phyloP scores from a whole-genome alignment of 1,284 basidiomycete genomes.

The Tilletiopsis washingtonensis region DNA sequence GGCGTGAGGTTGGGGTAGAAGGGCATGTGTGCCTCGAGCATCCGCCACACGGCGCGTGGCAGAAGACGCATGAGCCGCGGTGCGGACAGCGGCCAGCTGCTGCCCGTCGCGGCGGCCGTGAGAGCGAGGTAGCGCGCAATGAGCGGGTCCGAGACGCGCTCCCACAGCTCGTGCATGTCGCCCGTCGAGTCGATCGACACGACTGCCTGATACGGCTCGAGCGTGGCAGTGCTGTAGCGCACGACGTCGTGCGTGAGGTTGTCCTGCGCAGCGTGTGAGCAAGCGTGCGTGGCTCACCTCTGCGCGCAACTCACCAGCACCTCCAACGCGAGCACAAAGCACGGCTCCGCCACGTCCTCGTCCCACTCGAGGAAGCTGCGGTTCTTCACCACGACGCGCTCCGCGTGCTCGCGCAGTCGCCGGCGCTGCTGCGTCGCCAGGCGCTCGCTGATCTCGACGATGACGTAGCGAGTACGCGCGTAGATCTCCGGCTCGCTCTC shows the following conservation, averaged over 20 bases:
- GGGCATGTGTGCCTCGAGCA: slow-evolving; percentile 23
- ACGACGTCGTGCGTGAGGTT: slow-evolving; percentile 96
- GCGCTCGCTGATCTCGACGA: slow-evolving; percentile 83
- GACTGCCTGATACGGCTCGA: slow-evolving; percentile 70
- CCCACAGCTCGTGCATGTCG: slow-evolving; percentile 78
- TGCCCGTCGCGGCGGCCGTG: slow-evolving; percentile 1
- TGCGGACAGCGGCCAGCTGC: slow-evolving; percentile 27
- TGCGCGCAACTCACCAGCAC: slow-evolving; percentile 63
- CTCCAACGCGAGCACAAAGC: slow-evolving; percentile 88
- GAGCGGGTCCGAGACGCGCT: slow-evolving; percentile 74
- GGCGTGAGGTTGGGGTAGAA: slow-evolving; percentile 82
- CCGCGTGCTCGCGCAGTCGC: slow-evolving; percentile 34
- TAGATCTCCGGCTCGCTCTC: slow-evolving; percentile 82
- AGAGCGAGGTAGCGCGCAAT: slow-evolving; percentile 58
- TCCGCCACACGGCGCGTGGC: slow-evolving; percentile 48
- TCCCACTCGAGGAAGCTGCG: slow-evolving; percentile 84
- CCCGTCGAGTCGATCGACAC: slow-evolving; percentile 73
- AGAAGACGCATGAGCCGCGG: slow-evolving; percentile 58
- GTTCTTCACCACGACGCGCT: slow-evolving; percentile 65
- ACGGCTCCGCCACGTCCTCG: slow-evolving; percentile 66
- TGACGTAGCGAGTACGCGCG: slow-evolving; percentile 76
- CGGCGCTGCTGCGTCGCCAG: slow-evolving; percentile 64
- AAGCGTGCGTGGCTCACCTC: background rate
- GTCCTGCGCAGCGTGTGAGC: slow-evolving; percentile 56
- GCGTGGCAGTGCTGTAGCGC: slow-evolving; percentile 69